Evolutionary conservation across 1,139 yeast species (phyloP), one percentile per base, ranked within the genome.

Genomic region (Arxiozyma bovina): DNA sequence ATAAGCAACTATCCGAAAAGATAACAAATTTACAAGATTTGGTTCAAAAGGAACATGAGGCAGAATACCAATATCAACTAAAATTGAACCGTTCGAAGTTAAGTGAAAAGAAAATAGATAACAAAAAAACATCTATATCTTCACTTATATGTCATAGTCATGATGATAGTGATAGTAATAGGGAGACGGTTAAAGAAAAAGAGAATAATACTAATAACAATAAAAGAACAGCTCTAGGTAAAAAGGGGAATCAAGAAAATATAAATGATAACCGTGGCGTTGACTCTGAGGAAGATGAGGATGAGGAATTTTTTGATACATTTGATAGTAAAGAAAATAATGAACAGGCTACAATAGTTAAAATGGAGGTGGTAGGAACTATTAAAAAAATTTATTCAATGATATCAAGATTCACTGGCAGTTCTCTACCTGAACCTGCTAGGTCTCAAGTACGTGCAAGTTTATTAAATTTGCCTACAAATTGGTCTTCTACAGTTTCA

Each of bases 361-460:
- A 87, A 62, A 80, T 83, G 58, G 99, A 93, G 64, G 88, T 93
- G 45, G 84, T 91, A 9, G 79, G 87, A 4, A 93, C 97, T 0
- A 91, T 93, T 27, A 87, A 89, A 68, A 91, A 90, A 67, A 89
- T 91, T 52, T 90, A 91, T 46, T 82, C 83, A 47, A 81, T 93
- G 45, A 86, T 93, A 17, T 87, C 97, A 6, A 87, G 87, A 61
- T 89, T 89, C 63, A 87, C 88, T 0, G 88, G 89, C 0, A 79
- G 77, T 56, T 80, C 88, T 3, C 68, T 85, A 44, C 87, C 90
- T 3, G 89, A 87, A 65, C 96, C 96, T 1, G 95, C 96, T 5
- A 80, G 96, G 59, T 75, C 86, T 1, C 85, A 87, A 51, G 95
- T 93, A 21, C 79, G 97, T 48, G 88, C 85, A 60, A 85, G 87